Conservation (phyloP, 306 rosid genomes). For the Delonix regia region DNA sequence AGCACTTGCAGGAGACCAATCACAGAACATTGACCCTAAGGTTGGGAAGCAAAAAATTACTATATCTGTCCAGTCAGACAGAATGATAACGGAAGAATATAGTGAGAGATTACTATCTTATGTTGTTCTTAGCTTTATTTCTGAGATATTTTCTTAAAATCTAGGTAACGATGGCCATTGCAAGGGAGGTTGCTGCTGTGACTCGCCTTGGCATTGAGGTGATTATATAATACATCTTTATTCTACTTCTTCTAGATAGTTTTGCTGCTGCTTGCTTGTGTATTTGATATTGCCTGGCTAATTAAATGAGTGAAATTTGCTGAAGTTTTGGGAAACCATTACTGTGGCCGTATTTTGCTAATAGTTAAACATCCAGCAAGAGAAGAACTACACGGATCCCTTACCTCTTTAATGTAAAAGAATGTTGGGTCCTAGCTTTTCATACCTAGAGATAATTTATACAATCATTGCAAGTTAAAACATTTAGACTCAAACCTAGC, state of each 20-base stretch:
- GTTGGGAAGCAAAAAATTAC: constrained; percentile 39
- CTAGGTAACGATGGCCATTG: constrained; percentile 90
- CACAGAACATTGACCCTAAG: constrained; percentile 95
- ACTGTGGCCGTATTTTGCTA: background rate
- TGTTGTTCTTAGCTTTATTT: constrained; percentile 30
- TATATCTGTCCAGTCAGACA: background rate
- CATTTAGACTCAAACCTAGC: constrained; percentile 21
- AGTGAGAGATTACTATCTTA: background rate
- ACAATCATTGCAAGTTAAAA: constrained; percentile 25
- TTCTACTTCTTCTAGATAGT: background rate
- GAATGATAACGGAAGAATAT: background rate
- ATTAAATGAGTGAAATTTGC: background rate
- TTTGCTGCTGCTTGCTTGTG: background rate
- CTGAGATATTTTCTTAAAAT: constrained; percentile 17
- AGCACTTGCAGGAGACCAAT: constrained; percentile 92
- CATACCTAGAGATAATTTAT: background rate
- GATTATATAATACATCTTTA: constrained; percentile 22
- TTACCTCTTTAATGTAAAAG: background rate
- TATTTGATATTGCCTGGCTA: background rate
- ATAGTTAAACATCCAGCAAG: background rate
- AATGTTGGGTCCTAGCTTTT: background rate
- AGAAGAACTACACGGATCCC: background rate
- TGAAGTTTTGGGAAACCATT: background rate
- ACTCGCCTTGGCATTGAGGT: constrained; percentile 99
- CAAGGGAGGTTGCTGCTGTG: constrained; percentile 94